Evolutionary conservation across 495 filamentous ascomycete species (phyloP).

Genomic region (Cairneyella variabilis): DNA sequence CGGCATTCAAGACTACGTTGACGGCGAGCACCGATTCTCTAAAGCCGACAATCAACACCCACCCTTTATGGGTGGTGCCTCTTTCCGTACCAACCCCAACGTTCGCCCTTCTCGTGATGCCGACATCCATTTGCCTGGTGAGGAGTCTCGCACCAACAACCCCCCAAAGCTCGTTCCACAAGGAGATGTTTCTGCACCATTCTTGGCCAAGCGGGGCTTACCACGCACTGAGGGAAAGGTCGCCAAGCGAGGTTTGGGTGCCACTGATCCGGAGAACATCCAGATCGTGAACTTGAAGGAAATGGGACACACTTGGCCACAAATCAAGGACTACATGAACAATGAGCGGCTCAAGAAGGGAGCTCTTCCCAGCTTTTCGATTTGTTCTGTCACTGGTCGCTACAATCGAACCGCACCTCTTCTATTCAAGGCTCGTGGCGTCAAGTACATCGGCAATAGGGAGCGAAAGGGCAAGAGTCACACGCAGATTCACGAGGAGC

Average conservation of each 20-base stretch:
- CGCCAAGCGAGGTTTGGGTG: slow-evolving; percentile 16
- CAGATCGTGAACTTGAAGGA: slow-evolving; percentile 22
- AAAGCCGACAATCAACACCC: too few relatives aligned
- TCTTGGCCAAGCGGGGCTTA: slow-evolving; percentile 18
- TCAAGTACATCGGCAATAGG: slow-evolving; percentile 12
- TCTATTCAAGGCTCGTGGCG: slow-evolving; percentile 15
- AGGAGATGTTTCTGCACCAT: slow-evolving; percentile 15
- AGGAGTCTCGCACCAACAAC: too few relatives aligned
- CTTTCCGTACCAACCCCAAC: too few relatives aligned
- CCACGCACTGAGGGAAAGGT: slow-evolving; percentile 1
- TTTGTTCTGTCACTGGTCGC: slow-evolving; percentile 10
- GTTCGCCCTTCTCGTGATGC: too few relatives aligned
- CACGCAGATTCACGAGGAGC: too few relatives aligned
- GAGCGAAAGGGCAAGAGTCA: too few relatives aligned
- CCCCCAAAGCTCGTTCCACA: too few relatives aligned
- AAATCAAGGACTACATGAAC: slow-evolving; percentile 18
- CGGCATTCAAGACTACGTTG: too few relatives aligned
- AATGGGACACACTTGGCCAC: slow-evolving; percentile 1
- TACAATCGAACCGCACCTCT: slow-evolving; percentile 26
- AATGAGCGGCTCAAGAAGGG: slow-evolving; percentile 11
- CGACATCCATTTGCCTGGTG: too few relatives aligned
- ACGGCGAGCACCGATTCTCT: too few relatives aligned
- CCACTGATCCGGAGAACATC: slow-evolving; percentile 28
- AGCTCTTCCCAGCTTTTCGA: slow-evolving; percentile 5
- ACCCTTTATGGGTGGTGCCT: too few relatives aligned